phyloP scores from a whole-genome alignment of 2,329 filamentous ascomycete species.

The Colletotrichum tropicicola region DNA sequence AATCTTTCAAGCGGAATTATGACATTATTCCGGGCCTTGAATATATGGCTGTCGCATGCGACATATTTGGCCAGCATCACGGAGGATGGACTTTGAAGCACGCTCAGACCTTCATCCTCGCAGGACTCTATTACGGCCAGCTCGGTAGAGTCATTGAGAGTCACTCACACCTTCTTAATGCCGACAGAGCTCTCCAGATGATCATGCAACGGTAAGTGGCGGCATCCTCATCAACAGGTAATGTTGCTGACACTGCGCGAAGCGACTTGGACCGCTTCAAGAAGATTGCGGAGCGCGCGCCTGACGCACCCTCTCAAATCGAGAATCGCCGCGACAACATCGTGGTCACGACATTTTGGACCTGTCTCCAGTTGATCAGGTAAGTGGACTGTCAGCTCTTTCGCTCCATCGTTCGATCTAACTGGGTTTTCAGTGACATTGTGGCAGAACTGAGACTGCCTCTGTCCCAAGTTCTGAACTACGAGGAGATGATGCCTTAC shows the following conservation, averaged over 20 bases:
- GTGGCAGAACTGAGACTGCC: conserved; percentile 81
- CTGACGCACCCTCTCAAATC: conserved; percentile 44
- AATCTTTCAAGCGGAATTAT: conserved; percentile 66
- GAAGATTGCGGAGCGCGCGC: conserved; percentile 40
- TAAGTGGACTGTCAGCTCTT: conserved; percentile 43
- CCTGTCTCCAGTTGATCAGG: conserved; percentile 92
- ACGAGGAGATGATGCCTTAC: conserved; percentile 72
- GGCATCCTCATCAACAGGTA: too few species aligned
- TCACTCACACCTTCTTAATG: conserved; percentile 68
- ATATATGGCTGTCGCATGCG: conserved; percentile 87
- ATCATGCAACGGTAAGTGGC: conserved; percentile 77
- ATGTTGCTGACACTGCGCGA: not conserved
- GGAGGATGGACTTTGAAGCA: conserved; percentile 84
- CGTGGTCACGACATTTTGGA: conserved; percentile 86
- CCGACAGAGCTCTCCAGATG: conserved; percentile 69
- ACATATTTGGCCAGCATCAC: conserved; percentile 84
- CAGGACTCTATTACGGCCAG: conserved; percentile 89
- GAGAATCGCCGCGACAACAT: conserved; percentile 66
- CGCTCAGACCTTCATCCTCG: conserved; percentile 85
- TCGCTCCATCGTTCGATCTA: conserved; percentile 7
- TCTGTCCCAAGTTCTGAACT: conserved; percentile 68
- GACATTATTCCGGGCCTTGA: conserved; percentile 89
- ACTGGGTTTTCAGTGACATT: conserved; percentile 73
- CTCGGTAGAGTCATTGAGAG: conserved; percentile 88
- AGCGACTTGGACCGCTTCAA: conserved; percentile 61